phyloP scores from a whole-genome alignment of 495 filamentous ascomycete species.

The Cladorrhinum samala region DNA sequence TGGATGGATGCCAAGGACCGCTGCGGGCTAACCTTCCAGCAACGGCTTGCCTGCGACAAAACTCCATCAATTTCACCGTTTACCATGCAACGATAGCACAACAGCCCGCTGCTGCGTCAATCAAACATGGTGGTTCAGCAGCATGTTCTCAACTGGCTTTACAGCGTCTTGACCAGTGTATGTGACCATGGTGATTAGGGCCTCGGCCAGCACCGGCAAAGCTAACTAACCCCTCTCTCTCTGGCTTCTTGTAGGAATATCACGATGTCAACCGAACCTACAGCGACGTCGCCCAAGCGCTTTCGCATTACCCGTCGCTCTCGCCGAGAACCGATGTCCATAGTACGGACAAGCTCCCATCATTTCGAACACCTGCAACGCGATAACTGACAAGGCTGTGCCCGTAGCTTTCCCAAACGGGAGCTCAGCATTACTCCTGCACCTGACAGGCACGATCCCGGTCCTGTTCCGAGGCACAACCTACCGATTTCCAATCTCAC shows the following conservation, averaged over 20 bases:
- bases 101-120: neutral
- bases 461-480: slow-evolving; percentile 80
- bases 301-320: slow-evolving; percentile 76
- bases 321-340: slow-evolving; percentile 93
- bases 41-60: neutral
- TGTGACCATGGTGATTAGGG: slow-evolving; percentile 13
- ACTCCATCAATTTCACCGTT: neutral
- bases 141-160: slow-evolving; percentile 89
- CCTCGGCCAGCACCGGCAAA: neutral
- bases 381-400: slow-evolving; percentile 2
- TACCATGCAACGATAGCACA: slow-evolving; percentile 16
- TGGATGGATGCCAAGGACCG: neutral
- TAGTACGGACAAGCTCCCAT: slow-evolving; percentile 51
- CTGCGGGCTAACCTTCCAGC: neutral
- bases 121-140: slow-evolving; percentile 74
- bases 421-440: slow-evolving; percentile 77
- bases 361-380: neutral
- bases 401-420: slow-evolving; percentile 82
- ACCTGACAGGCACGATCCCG: slow-evolving; percentile 79
- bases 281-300: slow-evolving; percentile 76
- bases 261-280: slow-evolving; percentile 87
- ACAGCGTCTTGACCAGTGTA: slow-evolving; percentile 81
- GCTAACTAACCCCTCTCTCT: slow-evolving; percentile 12
- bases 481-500: slow-evolving; percentile 82
- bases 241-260: slow-evolving; percentile 63